Evolutionary conservation across 2,329 filamentous ascomycete genomes (phyloP), one percentile per base, ranked within the genome.

Genomic region (Hymenotorrendiella dingleyae): DNA sequence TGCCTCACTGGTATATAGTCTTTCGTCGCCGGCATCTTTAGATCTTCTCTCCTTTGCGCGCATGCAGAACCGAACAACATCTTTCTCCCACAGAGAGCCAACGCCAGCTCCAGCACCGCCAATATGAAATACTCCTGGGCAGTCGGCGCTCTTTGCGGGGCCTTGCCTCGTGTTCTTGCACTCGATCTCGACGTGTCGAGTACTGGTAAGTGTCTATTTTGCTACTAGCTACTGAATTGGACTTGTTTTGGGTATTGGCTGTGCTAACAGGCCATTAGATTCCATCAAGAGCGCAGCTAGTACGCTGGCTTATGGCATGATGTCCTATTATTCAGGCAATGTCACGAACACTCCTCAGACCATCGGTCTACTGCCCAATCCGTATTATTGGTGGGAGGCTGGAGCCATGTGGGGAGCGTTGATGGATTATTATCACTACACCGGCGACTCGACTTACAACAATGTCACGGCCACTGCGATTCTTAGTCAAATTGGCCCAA

Each of bases 361-460:
- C 7, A 71, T 82, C 32, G 80, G 72, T 40, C 75, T 84, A 52
- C 70, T 89, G 23, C 77, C 79, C 3, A 62, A 70, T 21, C 82
- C 82, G 19, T 82, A 84, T 57, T 88, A 72, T 56, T 74, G 69
- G 69, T 74, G 72, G 73, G 71, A 43, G n/a, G 19, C 41, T 16
- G 41, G 41, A 11, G 78, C 78, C 6, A 69, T 81, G 45, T 82
- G 80, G 72, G 80, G 80, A n/a, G 67, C 73, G 24, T 73, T 86
- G 70, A 63, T 86, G 22, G 79, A 86, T 61, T 86, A 86, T 60
- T 84, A 78, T 48, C 72, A 82, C 57, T 78, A 74, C 58, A 85
- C 82, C 1, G 68, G 72, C 30, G 82, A 86, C 59, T 56, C 69
- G 3, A 71, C 66, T 42, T 84, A 85, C 63, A 79, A 83, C 58